phyloP scores from a whole-genome alignment of 768 basidiomycete genomes.

The Austroboletus festivus region DNA sequence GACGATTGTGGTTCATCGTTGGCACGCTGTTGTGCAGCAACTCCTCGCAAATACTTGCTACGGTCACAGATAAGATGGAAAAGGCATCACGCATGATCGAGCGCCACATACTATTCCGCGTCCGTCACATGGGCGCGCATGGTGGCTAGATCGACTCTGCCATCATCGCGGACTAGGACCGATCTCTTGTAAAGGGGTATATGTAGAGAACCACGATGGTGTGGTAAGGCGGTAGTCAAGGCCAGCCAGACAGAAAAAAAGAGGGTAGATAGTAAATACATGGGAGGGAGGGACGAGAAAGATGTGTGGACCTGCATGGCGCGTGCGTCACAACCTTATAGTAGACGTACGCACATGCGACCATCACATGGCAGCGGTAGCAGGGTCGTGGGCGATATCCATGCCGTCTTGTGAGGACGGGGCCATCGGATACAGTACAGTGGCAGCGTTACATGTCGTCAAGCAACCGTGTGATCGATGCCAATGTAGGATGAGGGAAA shows the following conservation, averaged over 20 bases:
- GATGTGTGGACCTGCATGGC: background rate
- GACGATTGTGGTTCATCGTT: background rate
- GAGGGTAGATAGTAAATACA: constrained; percentile 9
- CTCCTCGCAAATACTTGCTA: constrained; percentile 22
- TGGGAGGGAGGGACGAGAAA: background rate
- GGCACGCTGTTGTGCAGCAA: constrained; percentile 6
- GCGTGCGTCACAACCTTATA: constrained; percentile 3
- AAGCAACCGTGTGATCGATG: no score
- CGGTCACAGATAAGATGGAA: constrained; percentile 11
- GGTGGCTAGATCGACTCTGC: constrained; percentile 15
- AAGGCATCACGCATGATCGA: background rate
- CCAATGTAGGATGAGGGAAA: no score
- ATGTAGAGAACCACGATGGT: constrained; percentile 6
- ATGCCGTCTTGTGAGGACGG: no score
- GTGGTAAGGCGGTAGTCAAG: constrained; percentile 16
- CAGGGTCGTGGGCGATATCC: no score
- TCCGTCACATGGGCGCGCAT: constrained; percentile 14
- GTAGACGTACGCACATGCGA: background rate
- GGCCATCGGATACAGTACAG: no score
- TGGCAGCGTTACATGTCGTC: no score
- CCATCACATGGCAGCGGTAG: background rate
- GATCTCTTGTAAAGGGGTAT: constrained; percentile 20
- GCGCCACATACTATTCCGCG: constrained; percentile 8
- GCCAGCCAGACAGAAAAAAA: constrained; percentile 10
- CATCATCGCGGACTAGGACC: constrained; percentile 8